These are phyloP conservation scores for Phytopythium montanum DNA, from an alignment of 352 stramenopile species.

Conservation along the genomic window DNA sequence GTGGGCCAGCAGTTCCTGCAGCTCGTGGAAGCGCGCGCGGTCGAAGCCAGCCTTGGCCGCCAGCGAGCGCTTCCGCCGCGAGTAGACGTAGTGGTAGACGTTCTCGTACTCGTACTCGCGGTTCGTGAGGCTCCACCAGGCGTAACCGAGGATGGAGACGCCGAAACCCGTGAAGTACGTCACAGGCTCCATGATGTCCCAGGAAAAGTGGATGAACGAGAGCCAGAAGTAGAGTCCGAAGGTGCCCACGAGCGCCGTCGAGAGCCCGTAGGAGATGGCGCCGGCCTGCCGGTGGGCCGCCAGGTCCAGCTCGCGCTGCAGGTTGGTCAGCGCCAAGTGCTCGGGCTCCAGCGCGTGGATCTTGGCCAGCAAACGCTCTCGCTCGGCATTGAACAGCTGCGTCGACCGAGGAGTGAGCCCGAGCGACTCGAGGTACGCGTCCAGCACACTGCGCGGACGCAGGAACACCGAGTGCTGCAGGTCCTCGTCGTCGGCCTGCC, in stretches of 20 bases:
- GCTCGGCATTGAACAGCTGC: conserved; percentile 64
- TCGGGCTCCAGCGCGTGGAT: conserved; percentile 69
- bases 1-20: conserved; percentile 33
- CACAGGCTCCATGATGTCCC: conserved; percentile 90
- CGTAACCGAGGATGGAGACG: conserved; percentile 70
- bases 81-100: conserved; percentile 85
- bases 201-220: conserved; percentile 87
- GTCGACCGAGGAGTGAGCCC: conserved; percentile 62
- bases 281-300: conserved; percentile 62
- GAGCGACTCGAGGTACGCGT: conserved; percentile 76
- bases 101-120: conserved; percentile 88
- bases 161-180: conserved; percentile 88
- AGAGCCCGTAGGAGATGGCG: conserved; percentile 47
- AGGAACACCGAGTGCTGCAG: conserved; percentile 76
- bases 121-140: conserved; percentile 84
- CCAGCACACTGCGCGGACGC: conserved; percentile 72
- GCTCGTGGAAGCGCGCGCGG: conserved; percentile 32
- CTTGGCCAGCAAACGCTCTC: conserved; percentile 57
- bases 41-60: conserved; percentile 59
- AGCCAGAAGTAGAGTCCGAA: conserved; percentile 87
- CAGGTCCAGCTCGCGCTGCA: conserved; percentile 56
- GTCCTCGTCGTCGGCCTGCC: conserved; percentile 56
- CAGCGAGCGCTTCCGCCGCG: conserved; percentile 54
- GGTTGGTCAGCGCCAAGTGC: conserved; percentile 58
- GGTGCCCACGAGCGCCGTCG: conserved; percentile 60